Evolutionary conservation across 306 rosid genomes (phyloP).

Genomic region (Styphnolobium japonicum): DNA sequence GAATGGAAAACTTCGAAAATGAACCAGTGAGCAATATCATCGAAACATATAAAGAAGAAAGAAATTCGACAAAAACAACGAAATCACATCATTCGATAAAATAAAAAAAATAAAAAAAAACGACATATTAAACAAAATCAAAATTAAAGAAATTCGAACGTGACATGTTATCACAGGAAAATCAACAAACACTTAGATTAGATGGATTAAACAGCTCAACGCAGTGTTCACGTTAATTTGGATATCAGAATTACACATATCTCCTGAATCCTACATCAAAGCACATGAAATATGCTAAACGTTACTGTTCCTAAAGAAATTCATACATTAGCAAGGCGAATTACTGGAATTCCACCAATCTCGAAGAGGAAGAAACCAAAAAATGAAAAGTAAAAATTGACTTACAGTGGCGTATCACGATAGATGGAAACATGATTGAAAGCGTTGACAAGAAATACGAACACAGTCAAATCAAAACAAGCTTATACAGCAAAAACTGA

Average conservation of each 20-base stretch:
- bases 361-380: no score
- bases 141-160: not conserved
- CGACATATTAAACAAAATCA: no score
- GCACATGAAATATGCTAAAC: not conserved
- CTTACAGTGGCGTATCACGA: not conserved
- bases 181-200: not conserved
- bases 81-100: not conserved
- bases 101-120: not conserved
- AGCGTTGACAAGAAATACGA: not conserved
- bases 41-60: not conserved
- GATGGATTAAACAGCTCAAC: not conserved
- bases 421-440: not conserved
- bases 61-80: not conserved
- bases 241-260: not conserved
- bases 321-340: no score
- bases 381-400: no score
- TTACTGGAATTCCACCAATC: no score
- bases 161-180: not conserved
- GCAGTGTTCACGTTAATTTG: not conserved
- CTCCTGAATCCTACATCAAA: not conserved
- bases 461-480: not conserved
- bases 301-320: no score
- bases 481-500: not conserved
- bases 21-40: not conserved
- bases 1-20: conserved; percentile 1